These are phyloP conservation scores for Pleodorina starrii DNA, from an alignment of 139 green algal genomes.

Conservation along the genomic window DNA sequence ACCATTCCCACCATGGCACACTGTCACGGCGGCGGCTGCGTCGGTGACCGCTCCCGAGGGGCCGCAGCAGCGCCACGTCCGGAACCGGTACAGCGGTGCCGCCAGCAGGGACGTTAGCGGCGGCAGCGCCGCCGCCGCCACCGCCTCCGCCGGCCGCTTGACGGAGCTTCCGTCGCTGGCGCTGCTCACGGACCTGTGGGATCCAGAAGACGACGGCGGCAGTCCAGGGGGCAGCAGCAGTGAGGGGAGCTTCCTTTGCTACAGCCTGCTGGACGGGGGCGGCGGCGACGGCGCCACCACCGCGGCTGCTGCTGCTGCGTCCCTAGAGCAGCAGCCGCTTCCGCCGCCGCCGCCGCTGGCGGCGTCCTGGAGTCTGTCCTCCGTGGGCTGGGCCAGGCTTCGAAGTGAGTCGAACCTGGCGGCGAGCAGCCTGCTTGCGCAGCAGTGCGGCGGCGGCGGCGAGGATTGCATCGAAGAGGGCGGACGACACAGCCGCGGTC, in stretches of 20 bases:
- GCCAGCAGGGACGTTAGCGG: no score
- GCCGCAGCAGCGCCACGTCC: no score
- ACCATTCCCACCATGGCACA: no score
- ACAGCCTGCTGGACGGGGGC: background rate
- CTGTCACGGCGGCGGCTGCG: no score
- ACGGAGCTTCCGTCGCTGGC: background rate
- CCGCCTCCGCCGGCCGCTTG: background rate
- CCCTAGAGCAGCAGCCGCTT: background rate
- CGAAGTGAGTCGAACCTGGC: constrained; percentile 4
- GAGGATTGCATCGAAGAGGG: no score
- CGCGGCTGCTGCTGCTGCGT: background rate
- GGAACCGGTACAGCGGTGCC: no score
- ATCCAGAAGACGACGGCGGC: background rate
- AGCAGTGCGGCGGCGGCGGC: no score
- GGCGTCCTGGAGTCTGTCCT: constrained; percentile 9
- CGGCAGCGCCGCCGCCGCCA: background rate
- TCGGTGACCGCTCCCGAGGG: no score
- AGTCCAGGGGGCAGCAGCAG: background rate
- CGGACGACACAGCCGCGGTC: no score
- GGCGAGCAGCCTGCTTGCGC: background rate
- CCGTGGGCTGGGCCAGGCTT: constrained; percentile 1
- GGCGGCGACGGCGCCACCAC: background rate
- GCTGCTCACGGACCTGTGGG: background rate
- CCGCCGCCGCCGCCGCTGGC: background rate
- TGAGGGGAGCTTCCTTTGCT: background rate